Conservation (phyloP, 768 basidiomycete genomes). For the Boletus reticuloceps region DNA sequence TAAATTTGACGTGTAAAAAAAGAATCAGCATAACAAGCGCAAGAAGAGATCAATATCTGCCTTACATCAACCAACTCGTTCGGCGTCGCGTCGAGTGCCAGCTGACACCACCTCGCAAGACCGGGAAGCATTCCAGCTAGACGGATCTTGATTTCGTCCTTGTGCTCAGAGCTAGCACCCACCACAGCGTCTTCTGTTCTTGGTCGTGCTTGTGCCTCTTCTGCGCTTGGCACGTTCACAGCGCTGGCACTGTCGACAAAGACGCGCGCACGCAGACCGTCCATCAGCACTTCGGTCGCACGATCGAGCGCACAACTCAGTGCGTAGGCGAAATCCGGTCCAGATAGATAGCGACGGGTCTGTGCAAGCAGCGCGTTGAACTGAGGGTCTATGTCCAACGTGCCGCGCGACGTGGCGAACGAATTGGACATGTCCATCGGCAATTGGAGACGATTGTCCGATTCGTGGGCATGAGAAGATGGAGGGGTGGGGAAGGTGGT, state of each 20-base stretch:
- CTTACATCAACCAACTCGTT: slow-evolving; percentile 84
- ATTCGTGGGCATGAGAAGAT: slow-evolving; percentile 16
- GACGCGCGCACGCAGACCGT: slow-evolving; percentile 60
- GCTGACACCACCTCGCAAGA: slow-evolving; percentile 72
- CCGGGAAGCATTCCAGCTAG: slow-evolving; percentile 81
- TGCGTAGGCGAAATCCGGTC: slow-evolving; percentile 67
- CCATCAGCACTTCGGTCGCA: slow-evolving; percentile 62
- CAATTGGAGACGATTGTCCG: slow-evolving; percentile 20
- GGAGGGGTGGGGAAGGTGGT: slow-evolving; percentile 21
- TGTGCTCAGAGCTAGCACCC: neutral
- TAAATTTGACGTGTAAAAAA: slow-evolving; percentile 22
- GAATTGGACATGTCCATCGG: neutral
- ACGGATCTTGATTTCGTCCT: slow-evolving; percentile 51
- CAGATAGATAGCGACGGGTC: slow-evolving; percentile 59
- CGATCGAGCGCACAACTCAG: slow-evolving; percentile 72
- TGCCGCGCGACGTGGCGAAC: slow-evolving; percentile 3
- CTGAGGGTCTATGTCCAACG: slow-evolving; percentile 24
- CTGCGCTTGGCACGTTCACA: slow-evolving; percentile 5
- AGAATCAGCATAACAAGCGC: neutral
- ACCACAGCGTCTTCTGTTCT: slow-evolving; percentile 19
- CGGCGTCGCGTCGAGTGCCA: slow-evolving; percentile 64
- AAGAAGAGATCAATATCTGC: slow-evolving; percentile 12
- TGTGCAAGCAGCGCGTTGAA: slow-evolving; percentile 69
- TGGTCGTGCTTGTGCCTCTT: slow-evolving; percentile 8
- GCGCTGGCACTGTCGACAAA: slow-evolving; percentile 41